Conservation (phyloP, 1,139 yeast genomes). For the Magnusiomyces paraingens region DNA sequence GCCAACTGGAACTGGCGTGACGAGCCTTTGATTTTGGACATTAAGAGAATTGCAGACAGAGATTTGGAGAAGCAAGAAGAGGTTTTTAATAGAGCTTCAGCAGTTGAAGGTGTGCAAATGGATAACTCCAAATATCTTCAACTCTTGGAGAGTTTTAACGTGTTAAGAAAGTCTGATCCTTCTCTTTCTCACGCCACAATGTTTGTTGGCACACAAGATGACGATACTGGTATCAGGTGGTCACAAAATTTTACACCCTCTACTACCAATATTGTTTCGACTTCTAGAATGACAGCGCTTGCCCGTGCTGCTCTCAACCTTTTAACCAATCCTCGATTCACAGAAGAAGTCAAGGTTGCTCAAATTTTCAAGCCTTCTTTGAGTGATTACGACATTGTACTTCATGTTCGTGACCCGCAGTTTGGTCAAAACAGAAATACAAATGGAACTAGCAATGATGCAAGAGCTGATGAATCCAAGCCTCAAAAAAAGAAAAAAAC, state of each 20-base stretch:
- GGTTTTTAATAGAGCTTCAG: constrained; percentile 17
- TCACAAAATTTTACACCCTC: constrained; percentile 65
- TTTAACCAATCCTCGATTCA: constrained; percentile 40
- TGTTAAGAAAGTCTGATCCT: constrained; percentile 71
- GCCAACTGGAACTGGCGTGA: constrained; percentile 94
- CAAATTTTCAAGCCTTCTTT: constrained; percentile 73
- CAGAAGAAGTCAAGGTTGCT: constrained; percentile 39
- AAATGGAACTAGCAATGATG: constrained; percentile 51
- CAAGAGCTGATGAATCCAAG: background rate
- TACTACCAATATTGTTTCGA: constrained; percentile 41
- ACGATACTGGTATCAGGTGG: constrained; percentile 80
- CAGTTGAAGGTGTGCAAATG: constrained; percentile 49
- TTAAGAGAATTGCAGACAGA: constrained; percentile 45
- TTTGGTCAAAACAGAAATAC: constrained; percentile 28
- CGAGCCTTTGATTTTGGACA: constrained; percentile 71
- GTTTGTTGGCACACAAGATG: constrained; percentile 76
- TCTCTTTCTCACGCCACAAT: constrained; percentile 70
- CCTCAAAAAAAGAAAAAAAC: background rate
- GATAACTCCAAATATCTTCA: constrained; percentile 56
- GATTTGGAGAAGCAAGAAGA: constrained; percentile 35
- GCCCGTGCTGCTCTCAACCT: constrained; percentile 67
- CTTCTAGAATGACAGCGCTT: constrained; percentile 80
- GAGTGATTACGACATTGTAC: constrained; percentile 74
- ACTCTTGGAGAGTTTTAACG: constrained; percentile 57
- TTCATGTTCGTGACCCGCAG: constrained; percentile 36